Evolutionary conservation across 1,284 basidiomycete genomes (phyloP).

Genomic region (Macrocystidia cucumis): DNA sequence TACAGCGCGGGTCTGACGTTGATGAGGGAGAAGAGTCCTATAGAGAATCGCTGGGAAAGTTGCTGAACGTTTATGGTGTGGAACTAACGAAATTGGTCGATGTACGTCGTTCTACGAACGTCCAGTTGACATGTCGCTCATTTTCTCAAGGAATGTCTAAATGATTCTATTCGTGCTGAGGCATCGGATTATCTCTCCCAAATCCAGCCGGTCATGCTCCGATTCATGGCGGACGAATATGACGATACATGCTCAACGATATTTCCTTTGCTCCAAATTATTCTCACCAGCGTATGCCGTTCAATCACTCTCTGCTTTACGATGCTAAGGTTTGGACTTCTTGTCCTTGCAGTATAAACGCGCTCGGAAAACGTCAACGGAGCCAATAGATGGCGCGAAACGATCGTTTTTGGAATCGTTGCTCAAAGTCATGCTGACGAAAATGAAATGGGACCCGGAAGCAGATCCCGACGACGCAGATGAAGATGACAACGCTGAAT

Average conservation of each 20-base stretch:
- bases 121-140: conserved; percentile 5
- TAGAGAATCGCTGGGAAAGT: conserved; percentile 81
- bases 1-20: conserved; percentile 56
- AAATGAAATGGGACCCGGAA: conserved; percentile 90
- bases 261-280: conserved; percentile 71
- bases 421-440: conserved; percentile 75
- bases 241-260: conserved; percentile 84
- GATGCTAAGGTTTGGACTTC: conserved; percentile 4
- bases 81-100: conserved; percentile 85
- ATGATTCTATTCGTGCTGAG: conserved; percentile 58
- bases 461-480: conserved; percentile 80
- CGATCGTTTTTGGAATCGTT: conserved; percentile 78
- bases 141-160: conserved; percentile 46
- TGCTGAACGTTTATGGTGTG: conserved; percentile 78
- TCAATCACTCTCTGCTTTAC: conserved; percentile 2
- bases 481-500: conserved; percentile 83
- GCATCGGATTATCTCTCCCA: conserved; percentile 65
- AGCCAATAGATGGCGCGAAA: conserved; percentile 66
- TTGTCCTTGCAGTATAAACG: conserved; percentile 62
- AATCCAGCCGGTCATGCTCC: conserved; percentile 77
- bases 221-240: conserved; percentile 85
- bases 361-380: conserved; percentile 56
- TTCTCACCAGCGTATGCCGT: conserved; percentile 65
- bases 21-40: conserved; percentile 81
- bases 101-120: conserved; percentile 40